These are phyloP conservation scores for Thelonectria olida DNA, from an alignment of 2,329 filamentous ascomycete species.

Conservation along the genomic window DNA sequence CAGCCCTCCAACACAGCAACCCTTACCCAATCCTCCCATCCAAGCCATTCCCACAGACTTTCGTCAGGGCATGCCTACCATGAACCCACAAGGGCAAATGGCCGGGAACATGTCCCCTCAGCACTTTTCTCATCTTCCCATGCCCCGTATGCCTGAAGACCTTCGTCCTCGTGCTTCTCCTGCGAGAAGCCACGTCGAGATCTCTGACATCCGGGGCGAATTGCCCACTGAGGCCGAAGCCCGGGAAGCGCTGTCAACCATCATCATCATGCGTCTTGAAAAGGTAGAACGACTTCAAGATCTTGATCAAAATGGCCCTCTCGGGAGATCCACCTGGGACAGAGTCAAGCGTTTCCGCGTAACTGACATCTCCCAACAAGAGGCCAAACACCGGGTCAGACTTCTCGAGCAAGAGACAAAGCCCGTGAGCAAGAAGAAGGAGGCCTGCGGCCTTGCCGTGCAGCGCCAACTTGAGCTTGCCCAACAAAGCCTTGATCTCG, in stretches of 20 bases:
- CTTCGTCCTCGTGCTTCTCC: constrained; percentile 1
- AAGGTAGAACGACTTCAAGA: constrained; percentile 45
- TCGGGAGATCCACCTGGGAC: constrained; percentile 51
- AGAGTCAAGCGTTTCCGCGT: constrained; percentile 45
- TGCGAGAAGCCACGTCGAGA: constrained; percentile 26
- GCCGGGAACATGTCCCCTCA: neutral
- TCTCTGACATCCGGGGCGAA: constrained; percentile 50
- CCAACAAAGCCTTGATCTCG: constrained; percentile 44
- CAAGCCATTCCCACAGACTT: constrained; percentile 27
- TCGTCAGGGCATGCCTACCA: neutral
- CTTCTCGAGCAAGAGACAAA: constrained; percentile 47
- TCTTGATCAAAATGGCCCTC: constrained; percentile 49
- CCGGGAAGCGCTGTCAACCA: constrained; percentile 51
- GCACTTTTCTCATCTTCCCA: constrained; percentile 27
- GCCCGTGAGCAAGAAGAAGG: constrained; percentile 50
- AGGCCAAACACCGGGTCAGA: constrained; percentile 48
- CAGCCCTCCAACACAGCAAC: constrained; percentile 6
- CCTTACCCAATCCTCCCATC: constrained; percentile 26
- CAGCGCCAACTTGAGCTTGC: constrained; percentile 54
- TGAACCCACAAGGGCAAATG: neutral
- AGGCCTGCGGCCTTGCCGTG: constrained; percentile 45
- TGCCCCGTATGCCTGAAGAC: constrained; percentile 11
- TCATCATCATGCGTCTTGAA: constrained; percentile 53
- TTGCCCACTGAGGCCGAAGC: constrained; percentile 50
- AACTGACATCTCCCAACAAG: constrained; percentile 49